Conservation (phyloP, 306 rosid species). For the Lotus japonicus region DNA sequence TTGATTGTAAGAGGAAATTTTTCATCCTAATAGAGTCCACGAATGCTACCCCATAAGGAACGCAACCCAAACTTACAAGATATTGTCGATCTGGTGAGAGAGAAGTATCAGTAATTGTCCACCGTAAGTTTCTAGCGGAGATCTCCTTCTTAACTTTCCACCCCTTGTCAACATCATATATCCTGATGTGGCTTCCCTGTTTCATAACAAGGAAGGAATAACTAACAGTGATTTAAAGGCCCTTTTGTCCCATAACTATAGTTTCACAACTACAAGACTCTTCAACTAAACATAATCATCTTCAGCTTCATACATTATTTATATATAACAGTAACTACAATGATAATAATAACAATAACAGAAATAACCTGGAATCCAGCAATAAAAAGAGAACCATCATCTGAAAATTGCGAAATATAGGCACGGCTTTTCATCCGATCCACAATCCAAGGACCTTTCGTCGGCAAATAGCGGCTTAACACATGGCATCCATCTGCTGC, state of each 20-base stretch:
- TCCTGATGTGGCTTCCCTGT: constrained; percentile 76
- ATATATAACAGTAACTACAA: constrained; percentile 3
- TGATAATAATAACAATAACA: neutral
- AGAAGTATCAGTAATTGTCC: constrained; percentile 95
- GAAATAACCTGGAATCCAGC: constrained; percentile 56
- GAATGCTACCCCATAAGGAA: neutral
- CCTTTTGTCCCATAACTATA: neutral
- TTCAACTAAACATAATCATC: constrained; percentile 4
- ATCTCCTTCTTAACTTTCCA: constrained; percentile 87
- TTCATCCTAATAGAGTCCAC: neutral
- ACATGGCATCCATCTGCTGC: constrained; percentile 44
- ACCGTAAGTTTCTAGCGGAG: constrained; percentile 66
- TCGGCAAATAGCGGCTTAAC: constrained; percentile 47
- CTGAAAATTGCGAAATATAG: constrained; percentile 53
- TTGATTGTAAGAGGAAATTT: constrained; percentile 1
- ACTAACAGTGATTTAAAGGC: neutral
- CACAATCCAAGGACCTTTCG: constrained; percentile 43
- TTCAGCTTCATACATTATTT: constrained; percentile 7
- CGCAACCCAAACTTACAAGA: constrained; percentile 60
- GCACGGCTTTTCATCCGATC: constrained; percentile 43
- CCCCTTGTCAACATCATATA: constrained; percentile 74
- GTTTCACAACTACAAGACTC: constrained; percentile 6
- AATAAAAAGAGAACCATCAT: constrained; percentile 49
- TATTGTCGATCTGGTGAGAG: constrained; percentile 68
- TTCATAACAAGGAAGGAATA: constrained; percentile 17